Evolutionary conservation across 2,329 filamentous ascomycete genomes (phyloP).

Genomic region (Penicillium sp.): DNA sequence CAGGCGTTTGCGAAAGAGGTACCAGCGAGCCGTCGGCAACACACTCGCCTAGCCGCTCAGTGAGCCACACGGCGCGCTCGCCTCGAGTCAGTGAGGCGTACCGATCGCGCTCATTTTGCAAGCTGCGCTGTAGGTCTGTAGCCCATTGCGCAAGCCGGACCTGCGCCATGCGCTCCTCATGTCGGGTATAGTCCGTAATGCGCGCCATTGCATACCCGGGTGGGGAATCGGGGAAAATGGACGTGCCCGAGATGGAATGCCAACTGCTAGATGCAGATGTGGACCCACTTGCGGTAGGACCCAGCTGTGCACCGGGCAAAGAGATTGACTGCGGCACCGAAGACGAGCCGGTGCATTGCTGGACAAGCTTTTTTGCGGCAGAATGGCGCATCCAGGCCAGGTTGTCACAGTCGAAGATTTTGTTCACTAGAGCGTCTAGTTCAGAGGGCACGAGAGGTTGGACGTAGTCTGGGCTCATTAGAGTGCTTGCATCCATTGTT

Average conservation of each 20-base stretch:
- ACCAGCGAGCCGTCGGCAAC: slow-evolving; percentile 64
- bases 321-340: slow-evolving; percentile 11
- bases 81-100: slow-evolving; percentile 63
- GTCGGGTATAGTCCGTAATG: slow-evolving; percentile 58
- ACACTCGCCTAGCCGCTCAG: slow-evolving; percentile 64
- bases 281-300: neutral
- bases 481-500: slow-evolving; percentile 84
- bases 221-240: slow-evolving; percentile 27
- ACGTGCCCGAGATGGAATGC: slow-evolving; percentile 20
- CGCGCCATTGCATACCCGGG: slow-evolving; percentile 61
- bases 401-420: slow-evolving; percentile 74
- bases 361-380: slow-evolving; percentile 76
- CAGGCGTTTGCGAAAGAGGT: slow-evolving; percentile 46
- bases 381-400: slow-evolving; percentile 78
- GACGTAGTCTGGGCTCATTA: slow-evolving; percentile 90
- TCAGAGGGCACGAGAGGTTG: slow-evolving; percentile 78
- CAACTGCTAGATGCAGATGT: slow-evolving; percentile 5
- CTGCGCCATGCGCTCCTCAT: slow-evolving; percentile 62
- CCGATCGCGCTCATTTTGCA: slow-evolving; percentile 69
- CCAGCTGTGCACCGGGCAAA: slow-evolving; percentile 20
- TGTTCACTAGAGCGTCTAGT: slow-evolving; percentile 65
- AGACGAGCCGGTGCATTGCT: slow-evolving; percentile 58
- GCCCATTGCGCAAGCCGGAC: slow-evolving; percentile 81
- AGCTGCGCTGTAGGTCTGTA: slow-evolving; percentile 71
- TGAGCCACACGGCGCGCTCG: slow-evolving; percentile 68